These are phyloP conservation scores for Salix caprea DNA, from an alignment of 345 rosid species.

Conservation along the genomic window DNA sequence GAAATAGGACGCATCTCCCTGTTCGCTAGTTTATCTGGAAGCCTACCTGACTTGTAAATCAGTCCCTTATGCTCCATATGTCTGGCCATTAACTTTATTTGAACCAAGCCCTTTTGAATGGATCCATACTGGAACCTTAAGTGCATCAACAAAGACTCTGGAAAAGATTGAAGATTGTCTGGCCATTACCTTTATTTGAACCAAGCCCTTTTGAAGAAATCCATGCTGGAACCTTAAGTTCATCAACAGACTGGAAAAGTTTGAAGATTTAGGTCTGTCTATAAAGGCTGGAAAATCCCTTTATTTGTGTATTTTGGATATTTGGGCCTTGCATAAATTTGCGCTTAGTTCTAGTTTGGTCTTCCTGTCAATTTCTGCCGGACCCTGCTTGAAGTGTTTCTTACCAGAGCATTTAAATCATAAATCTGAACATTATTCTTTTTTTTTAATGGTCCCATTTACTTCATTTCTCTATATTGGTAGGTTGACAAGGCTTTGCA, in stretches of 20 bases:
- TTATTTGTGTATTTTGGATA: background rate
- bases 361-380: background rate
- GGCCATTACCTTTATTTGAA: background rate
- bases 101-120: background rate
- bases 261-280: background rate
- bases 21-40: no score
- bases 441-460: background rate
- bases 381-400: background rate
- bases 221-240: background rate
- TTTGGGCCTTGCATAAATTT: background rate
- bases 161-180: background rate
- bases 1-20: no score
- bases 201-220: background rate
- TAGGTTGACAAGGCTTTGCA: conserved; percentile 89
- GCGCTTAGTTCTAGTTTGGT: background rate
- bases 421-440: background rate
- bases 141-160: background rate
- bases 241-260: background rate
- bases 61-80: background rate
- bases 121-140: background rate
- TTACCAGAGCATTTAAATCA: background rate
- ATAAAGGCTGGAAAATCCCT: background rate
- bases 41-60: no score
- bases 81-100: background rate
- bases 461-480: background rate